These are phyloP conservation scores for Penicillium freii DNA, from an alignment of 2,329 filamentous ascomycete species.

Conservation along the genomic window DNA sequence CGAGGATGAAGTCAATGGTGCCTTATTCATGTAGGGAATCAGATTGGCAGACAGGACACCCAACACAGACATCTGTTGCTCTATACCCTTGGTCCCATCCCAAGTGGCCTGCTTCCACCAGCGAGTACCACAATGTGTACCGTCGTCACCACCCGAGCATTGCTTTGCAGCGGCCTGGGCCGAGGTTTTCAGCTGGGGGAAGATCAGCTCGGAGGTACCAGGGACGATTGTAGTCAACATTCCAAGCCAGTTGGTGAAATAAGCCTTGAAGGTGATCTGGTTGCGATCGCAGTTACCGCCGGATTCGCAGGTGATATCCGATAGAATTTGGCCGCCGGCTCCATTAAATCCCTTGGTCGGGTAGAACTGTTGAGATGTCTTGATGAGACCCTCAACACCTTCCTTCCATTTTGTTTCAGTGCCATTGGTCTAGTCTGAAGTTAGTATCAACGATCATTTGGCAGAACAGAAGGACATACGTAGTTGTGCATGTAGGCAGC, in stretches of 20 bases:
- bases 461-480: constrained; percentile 30
- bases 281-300: constrained; percentile 65
- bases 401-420: constrained; percentile 53
- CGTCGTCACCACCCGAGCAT: constrained; percentile 59
- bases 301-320: constrained; percentile 67
- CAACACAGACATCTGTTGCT: constrained; percentile 44
- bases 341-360: constrained; percentile 33
- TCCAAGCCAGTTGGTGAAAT: constrained; percentile 66
- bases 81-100: constrained; percentile 39
- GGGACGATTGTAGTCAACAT: constrained; percentile 63
- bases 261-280: constrained; percentile 71
- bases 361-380: constrained; percentile 55
- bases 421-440: constrained; percentile 37
- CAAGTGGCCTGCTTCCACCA: constrained; percentile 40
- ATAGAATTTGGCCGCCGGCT: constrained; percentile 55
- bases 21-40: constrained; percentile 29
- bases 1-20: constrained; percentile 47
- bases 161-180: constrained; percentile 60
- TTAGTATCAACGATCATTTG: constrained; percentile 9
- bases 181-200: constrained; percentile 59
- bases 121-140: constrained; percentile 55
- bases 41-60: constrained; percentile 36
- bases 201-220: constrained; percentile 54
- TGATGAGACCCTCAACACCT: constrained; percentile 57
- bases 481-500: constrained; percentile 58